Conservation (phyloP, 768 basidiomycete genomes). For the Macrolepiota dolichaula region DNA sequence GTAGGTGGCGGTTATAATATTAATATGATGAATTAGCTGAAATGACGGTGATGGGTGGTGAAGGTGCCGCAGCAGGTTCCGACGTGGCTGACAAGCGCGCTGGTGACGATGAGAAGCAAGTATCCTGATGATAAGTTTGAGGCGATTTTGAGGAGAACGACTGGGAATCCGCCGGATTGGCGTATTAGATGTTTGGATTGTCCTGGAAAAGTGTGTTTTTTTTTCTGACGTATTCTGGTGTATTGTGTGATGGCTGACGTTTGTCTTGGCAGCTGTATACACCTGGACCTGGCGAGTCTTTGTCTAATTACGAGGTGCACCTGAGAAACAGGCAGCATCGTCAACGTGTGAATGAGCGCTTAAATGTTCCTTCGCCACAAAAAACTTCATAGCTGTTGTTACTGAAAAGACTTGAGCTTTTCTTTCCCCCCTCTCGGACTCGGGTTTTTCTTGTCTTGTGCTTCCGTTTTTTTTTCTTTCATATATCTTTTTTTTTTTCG, state of each 20-base stretch:
- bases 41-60: too few relatives aligned
- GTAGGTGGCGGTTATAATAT: constrained; percentile 1
- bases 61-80: constrained; percentile 44
- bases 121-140: constrained; percentile 86
- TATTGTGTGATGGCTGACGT: constrained; percentile 10
- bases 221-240: not conserved
- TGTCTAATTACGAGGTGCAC: constrained; percentile 92
- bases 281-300: constrained; percentile 82
- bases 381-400: constrained; percentile 12
- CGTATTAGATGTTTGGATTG: constrained; percentile 89
- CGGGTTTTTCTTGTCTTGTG: constrained; percentile 8
- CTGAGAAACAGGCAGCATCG: constrained; percentile 83
- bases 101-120: constrained; percentile 61
- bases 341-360: constrained; percentile 63
- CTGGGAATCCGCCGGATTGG: constrained; percentile 73
- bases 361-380: constrained; percentile 18
- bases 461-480: constrained; percentile 4
- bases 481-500: not conserved
- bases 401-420: not conserved
- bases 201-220: constrained; percentile 75
- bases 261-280: constrained; percentile 69
- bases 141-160: constrained; percentile 60
- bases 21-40: not conserved
- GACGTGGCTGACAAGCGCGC: constrained; percentile 67
- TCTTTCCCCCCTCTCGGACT: constrained; percentile 1